Evolutionary conservation across 2,329 filamentous ascomycete species (phyloP).

Genomic region (Bipolaris bicolor): DNA sequence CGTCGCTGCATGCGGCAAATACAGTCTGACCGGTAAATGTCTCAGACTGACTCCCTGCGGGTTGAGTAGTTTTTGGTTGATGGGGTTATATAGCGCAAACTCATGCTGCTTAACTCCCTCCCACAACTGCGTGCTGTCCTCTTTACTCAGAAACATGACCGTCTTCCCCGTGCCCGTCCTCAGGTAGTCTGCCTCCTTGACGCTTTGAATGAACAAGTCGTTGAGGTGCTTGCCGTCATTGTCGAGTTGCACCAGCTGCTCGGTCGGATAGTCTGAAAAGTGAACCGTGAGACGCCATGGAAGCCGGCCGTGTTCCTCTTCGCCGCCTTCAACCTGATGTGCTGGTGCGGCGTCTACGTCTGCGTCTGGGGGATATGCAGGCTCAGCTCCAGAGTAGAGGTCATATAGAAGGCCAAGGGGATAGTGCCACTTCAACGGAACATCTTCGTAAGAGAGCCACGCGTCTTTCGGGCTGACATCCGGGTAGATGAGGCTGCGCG

Average conservation of each 20-base stretch:
- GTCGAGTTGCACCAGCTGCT: conserved; percentile 65
- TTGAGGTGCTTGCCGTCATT: conserved; percentile 62
- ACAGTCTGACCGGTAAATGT: conserved; percentile 86
- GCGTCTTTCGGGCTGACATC: conserved; percentile 59
- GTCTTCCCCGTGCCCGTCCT: conserved; percentile 86
- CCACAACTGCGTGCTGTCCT: conserved; percentile 84
- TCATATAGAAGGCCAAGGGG: conserved; percentile 73
- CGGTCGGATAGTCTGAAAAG: conserved; percentile 63
- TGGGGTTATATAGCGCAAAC: conserved; percentile 71
- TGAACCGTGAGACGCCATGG: conserved; percentile 70
- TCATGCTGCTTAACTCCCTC: conserved; percentile 79
- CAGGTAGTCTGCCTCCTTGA: conserved; percentile 84
- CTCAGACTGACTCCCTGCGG: conserved; percentile 70
- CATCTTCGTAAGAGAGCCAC: conserved; percentile 71
- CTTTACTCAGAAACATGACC: conserved; percentile 86
- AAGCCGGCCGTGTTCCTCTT: conserved; percentile 41
- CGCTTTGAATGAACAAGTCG: conserved; percentile 71
- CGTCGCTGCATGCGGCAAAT: conserved; percentile 66
- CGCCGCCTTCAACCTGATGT: conserved; percentile 22
- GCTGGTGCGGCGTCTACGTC: conserved; percentile 12
- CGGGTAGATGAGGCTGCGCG: conserved; percentile 63
- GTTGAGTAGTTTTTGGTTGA: conserved; percentile 79
- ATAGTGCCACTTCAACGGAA: conserved; percentile 75
- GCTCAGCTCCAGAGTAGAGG: conserved; percentile 66
- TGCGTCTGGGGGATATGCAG: conserved; percentile 41